These are phyloP conservation scores for Amphicarpaea edgeworthii DNA, from an alignment of 306 rosid species.

Conservation along the genomic window DNA sequence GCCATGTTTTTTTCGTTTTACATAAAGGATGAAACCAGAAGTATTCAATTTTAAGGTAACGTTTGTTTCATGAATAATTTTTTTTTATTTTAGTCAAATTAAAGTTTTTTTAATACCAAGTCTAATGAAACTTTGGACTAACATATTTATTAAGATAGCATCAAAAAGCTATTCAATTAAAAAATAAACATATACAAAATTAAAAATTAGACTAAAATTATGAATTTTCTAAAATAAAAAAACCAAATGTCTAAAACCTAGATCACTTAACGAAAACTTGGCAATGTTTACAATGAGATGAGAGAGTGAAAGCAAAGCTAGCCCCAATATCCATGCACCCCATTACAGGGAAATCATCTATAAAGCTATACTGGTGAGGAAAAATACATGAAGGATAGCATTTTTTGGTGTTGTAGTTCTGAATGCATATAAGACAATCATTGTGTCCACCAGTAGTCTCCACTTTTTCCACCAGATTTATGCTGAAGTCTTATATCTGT, in stretches of 20 bases:
- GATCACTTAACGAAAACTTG: too few relatives aligned
- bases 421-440: conserved; percentile 40
- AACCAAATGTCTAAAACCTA: too few relatives aligned
- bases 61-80: too few relatives aligned
- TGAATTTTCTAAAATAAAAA: too few relatives aligned
- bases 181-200: too few relatives aligned
- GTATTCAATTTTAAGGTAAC: too few relatives aligned
- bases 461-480: conserved; percentile 94
- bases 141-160: too few relatives aligned
- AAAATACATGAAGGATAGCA: conserved; percentile 3
- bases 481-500: conserved; percentile 70
- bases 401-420: background rate
- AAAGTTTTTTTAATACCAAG: too few relatives aligned
- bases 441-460: conserved; percentile 70
- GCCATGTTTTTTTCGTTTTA: background rate
- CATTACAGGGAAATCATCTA: conserved; percentile 3
- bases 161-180: too few relatives aligned
- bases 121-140: too few relatives aligned
- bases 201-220: too few relatives aligned
- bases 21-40: background rate
- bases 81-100: too few relatives aligned
- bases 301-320: background rate
- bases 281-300: background rate
- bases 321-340: conserved; percentile 16
- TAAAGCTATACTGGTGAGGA: background rate